Evolutionary conservation across 2,329 filamentous ascomycete genomes (phyloP).

Genomic region (Ceratocystis papillata): DNA sequence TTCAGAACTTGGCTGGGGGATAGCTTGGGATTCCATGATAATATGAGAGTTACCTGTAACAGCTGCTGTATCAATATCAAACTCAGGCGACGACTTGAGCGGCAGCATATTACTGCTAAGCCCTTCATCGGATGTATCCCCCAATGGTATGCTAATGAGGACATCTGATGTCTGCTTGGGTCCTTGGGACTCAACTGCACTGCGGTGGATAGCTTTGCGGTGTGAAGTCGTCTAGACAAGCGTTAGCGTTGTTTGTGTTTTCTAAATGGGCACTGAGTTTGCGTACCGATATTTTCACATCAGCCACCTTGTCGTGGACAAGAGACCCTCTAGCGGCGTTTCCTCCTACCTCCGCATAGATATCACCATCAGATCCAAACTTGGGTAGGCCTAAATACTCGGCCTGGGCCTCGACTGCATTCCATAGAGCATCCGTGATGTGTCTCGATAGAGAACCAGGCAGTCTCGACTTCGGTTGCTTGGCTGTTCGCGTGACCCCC

Average conservation of each 20-base stretch:
- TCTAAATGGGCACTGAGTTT: neutral
- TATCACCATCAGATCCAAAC: neutral
- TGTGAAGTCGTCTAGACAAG: neutral
- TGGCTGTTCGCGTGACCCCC: neutral
- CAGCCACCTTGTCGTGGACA: neutral
- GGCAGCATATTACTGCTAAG: neutral
- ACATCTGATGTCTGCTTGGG: constrained; percentile 2
- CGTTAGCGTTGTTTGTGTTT: too few species aligned
- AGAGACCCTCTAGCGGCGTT: neutral
- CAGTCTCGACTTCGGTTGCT: neutral
- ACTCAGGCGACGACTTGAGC: neutral
- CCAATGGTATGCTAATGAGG: constrained; percentile 6
- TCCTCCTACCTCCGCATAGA: too few species aligned
- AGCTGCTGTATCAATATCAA: constrained; percentile 14
- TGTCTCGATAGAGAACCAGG: neutral
- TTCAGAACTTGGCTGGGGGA: neutral
- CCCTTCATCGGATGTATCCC: constrained; percentile 6
- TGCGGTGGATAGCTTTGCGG: neutral
- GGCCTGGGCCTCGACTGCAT: constrained; percentile 2
- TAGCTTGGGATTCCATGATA: neutral
- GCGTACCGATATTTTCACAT: neutral
- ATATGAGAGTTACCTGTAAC: constrained; percentile 9
- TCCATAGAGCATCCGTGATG: neutral
- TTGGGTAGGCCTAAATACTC: neutral
- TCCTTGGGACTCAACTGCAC: neutral